Conservation (phyloP, 108 stramenopile genomes). For the Fragilaria crotonensis region DNA sequence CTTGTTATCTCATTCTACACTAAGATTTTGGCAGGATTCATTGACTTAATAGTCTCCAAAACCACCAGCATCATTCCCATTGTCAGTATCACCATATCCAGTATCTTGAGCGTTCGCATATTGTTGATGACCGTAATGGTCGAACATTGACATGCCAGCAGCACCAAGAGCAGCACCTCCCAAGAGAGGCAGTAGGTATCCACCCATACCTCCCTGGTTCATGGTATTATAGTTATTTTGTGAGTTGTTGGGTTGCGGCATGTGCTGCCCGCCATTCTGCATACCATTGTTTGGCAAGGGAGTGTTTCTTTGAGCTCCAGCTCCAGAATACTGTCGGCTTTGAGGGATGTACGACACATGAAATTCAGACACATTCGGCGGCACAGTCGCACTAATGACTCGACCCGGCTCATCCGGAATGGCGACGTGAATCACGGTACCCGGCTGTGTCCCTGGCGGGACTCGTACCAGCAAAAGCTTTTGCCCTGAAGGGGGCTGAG, state of each 20-base stretch:
- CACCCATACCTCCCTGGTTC: background rate
- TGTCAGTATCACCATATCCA: background rate
- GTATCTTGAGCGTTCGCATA: background rate
- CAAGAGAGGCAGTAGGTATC: constrained; percentile 1
- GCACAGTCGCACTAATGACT: constrained; percentile 13
- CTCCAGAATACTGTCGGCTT: background rate
- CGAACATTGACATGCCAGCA: constrained; percentile 5
- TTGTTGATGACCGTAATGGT: background rate
- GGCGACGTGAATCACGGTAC: constrained; percentile 13
- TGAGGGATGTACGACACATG: constrained; percentile 18
- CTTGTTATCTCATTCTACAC: too few species aligned
- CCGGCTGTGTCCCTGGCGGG: constrained; percentile 16
- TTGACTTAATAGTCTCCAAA: too few species aligned
- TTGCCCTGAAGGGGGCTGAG: constrained; percentile 1
- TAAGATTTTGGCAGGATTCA: too few species aligned
- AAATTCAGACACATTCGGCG: constrained; percentile 11
- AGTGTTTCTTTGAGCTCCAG: background rate
- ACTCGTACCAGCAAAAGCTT: constrained; percentile 16
- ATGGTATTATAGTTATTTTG: background rate
- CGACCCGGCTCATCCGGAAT: constrained; percentile 24
- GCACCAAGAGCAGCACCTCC: constrained; percentile 12
- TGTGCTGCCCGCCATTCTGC: background rate
- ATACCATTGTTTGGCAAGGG: background rate
- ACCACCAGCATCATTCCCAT: background rate
- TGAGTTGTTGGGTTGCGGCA: background rate